Percentiles rank a stretch among this genome's conserved stretches.
Conservation (phyloP, 1,139 yeast species). For the Lodderomyces margitis region DNA sequence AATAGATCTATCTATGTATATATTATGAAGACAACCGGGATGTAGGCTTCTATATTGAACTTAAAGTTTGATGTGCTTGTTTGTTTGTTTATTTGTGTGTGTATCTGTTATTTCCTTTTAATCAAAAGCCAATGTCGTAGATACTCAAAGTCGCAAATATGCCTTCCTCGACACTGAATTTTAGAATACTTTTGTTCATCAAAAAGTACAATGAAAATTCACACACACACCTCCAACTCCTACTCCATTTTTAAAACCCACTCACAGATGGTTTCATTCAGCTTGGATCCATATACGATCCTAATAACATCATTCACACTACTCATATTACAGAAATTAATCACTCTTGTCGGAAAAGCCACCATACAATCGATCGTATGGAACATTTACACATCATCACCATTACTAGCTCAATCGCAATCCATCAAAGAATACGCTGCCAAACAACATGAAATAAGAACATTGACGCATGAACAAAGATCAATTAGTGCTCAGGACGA, state of each 20-base stretch:
- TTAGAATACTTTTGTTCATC: no score
- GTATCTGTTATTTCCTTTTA: no score
- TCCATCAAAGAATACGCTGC: slow-evolving; percentile 32
- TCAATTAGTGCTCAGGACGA: slow-evolving; percentile 84
- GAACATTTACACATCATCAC: slow-evolving; percentile 20
- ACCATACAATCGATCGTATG: slow-evolving; percentile 37
- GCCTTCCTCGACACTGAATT: no score
- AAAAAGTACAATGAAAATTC: no score
- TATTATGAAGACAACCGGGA: no score
- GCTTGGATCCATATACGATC: slow-evolving; percentile 32
- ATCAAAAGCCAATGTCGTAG: no score
- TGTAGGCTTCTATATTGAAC: no score
- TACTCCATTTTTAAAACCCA: neutral
- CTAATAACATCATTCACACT: slow-evolving; percentile 28
- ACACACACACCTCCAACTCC: neutral
- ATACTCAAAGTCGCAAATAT: no score
- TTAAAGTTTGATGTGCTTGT: no score
- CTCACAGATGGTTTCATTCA: slow-evolving; percentile 14
- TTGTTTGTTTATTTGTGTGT: no score
- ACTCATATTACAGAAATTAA: slow-evolving; percentile 29
- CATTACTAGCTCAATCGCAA: slow-evolving; percentile 1
- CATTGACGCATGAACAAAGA: slow-evolving; percentile 52
- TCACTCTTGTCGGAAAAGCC: slow-evolving; percentile 35
- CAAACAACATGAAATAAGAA: slow-evolving; percentile 46
- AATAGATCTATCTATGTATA: no score